Evolutionary conservation across 768 basidiomycete species (phyloP).

Genomic region (Russula vinacea): DNA sequence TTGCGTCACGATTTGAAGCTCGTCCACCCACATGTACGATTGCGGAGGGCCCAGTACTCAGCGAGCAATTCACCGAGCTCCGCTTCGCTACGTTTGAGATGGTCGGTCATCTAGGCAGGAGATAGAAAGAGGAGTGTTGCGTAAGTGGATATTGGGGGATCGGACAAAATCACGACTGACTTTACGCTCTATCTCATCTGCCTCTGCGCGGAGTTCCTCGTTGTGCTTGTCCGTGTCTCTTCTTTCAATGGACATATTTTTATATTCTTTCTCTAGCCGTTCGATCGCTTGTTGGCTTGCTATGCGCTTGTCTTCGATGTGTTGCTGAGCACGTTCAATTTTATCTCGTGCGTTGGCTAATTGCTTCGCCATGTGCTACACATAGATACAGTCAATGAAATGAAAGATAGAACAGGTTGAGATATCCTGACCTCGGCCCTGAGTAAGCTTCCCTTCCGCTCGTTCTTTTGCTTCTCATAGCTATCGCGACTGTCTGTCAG

Average conservation of each 20-base stretch:
- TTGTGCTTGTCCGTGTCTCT: slow-evolving; percentile 75
- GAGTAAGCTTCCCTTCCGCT: slow-evolving; percentile 63
- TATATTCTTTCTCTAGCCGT: slow-evolving; percentile 72
- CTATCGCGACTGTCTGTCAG: slow-evolving; percentile 66
- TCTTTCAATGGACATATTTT: slow-evolving; percentile 71
- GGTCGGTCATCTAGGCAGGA: slow-evolving; percentile 68
- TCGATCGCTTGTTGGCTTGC: slow-evolving; percentile 74
- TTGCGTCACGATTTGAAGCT: too few relatives aligned
- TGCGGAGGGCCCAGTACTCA: slow-evolving; percentile 80
- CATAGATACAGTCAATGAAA: background rate
- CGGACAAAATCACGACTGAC: slow-evolving; percentile 37
- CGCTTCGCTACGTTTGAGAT: slow-evolving; percentile 66
- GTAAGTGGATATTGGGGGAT: background rate
- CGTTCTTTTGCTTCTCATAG: slow-evolving; percentile 69
- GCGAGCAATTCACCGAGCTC: slow-evolving; percentile 78
- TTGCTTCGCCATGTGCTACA: slow-evolving; percentile 77
- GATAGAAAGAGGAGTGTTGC: background rate
- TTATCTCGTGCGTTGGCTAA: slow-evolving; percentile 79
- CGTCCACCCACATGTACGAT: slow-evolving; percentile 60
- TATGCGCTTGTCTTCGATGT: slow-evolving; percentile 74
- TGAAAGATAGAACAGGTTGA: background rate
- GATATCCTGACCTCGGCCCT: slow-evolving; percentile 52
- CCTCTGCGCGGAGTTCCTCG: slow-evolving; percentile 70
- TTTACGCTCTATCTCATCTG: slow-evolving; percentile 63
- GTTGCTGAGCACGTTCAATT: slow-evolving; percentile 71